Base-by-base conservation (phyloP, 371 early-diverging fungal genomes). In the Actinomortierella wolfii region DNA sequence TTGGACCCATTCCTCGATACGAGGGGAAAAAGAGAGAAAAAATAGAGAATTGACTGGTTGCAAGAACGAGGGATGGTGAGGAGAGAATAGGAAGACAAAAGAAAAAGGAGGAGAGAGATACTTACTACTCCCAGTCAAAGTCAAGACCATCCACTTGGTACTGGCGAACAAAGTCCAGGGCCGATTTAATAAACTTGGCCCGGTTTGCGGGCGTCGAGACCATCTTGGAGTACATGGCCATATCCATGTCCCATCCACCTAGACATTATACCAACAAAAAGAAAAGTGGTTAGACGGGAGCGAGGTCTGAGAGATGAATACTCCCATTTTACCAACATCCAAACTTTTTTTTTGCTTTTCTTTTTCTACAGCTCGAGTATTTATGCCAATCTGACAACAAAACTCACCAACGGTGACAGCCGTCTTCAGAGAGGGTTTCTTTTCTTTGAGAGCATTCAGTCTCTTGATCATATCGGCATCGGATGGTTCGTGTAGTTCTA, bases 161-260 rank as follows among this genome's bases (percentile, higher is more conserved):
- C 42, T 62, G 34, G 45, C 67, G 66, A 2, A 66, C 49, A 18
- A 45, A 73, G 17, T 59, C 18, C 2, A 73, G 55, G 42, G 59
- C 59, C 2, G 73, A 73, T 43, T 59, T 59, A 50, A 73, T 66
- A 34, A 73, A 73, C 57, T 73, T 73, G 56, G 66, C 59, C 34
- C 73, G 73, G 21, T 66, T 62, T 14, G 58, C 63, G 5, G 34
- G 44, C 14, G 73, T 59, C n/a, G 73, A 73, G 14, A 67, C 73
- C 73, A 73, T 66, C 26, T 58, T 66, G 17, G 73, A 73, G 49
- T 66, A 73, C 26, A 62, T 53, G 34, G 67, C 73, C 73, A 73
- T 73, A 29, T 63, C 73, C 73, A 73, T 73, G 17, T 66, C 67
- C 73, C 73, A 67, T 28, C 73, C 73, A 51, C 73, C 73, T 56